Base-by-base conservation (phyloP, 108 stramenopile genomes). In the Fragilaria radians region DNA sequence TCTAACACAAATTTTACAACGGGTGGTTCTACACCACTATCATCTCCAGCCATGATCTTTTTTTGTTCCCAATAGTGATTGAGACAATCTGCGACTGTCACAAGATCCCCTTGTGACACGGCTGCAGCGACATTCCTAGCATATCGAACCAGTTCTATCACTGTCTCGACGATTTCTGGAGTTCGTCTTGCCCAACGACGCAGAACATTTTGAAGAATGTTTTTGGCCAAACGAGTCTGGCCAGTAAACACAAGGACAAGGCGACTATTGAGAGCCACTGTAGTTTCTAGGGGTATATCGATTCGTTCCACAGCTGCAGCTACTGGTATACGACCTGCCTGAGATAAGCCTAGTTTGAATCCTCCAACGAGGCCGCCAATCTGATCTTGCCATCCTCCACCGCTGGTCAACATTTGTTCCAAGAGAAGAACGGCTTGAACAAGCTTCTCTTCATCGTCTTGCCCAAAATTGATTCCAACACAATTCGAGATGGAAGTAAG, bases 341-440 rank as follows among this genome's bases (percentile, higher is more conserved):
- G 32, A 7, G 81, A 79, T 1, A 58, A 57, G 9, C 79, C 78
- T 18, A 78, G 59, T 48, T 89, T 89, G n/a, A 80, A 61, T 0
- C 83, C 83, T 33, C 76, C 78, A 30, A 82, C 28, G 31, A 75
- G 60, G 5, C 87, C 89, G 25, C 84, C 68, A 26, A 89, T 82
- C 63, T 95, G 86, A 57, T 91, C 93, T 65, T 95, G 94, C 82
- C 87, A 95, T 31, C 94, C 94, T 27, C 94, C 94, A 2, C 88
- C 90, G 5, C 88, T 86, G 1, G 82, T 80, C 11, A 92, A 66
- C 11, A 86, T 47, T 57, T 92, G 88, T 59, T 95, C 94, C 9
- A 92, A 60, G 61, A 67, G 72, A 28, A 86, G 46, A 18, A 90
- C 83, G 17, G 60, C 65, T 36, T 80, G 49, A 7, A 94, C 48